phyloP scores from a whole-genome alignment of 73 alveolate genomes.

The Tetrahymena borealis region DNA sequence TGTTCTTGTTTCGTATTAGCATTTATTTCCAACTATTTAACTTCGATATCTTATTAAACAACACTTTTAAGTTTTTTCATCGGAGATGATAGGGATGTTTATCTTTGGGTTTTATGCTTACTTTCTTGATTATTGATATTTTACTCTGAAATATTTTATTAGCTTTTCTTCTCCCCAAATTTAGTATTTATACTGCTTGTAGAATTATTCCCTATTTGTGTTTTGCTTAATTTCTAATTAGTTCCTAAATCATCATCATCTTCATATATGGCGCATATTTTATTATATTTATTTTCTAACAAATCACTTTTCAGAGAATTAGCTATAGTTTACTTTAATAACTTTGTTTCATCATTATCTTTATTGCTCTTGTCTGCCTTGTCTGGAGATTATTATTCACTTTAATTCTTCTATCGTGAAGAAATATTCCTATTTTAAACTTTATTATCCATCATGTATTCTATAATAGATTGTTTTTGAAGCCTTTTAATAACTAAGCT shows the following conservation, averaged over 20 bases:
- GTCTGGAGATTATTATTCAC: too few species aligned
- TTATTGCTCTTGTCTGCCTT: neutral
- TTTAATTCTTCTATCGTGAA: too few species aligned
- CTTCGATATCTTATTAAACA: too few species aligned
- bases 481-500: too few species aligned
- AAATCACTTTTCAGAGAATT: neutral
- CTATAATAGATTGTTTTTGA: too few species aligned
- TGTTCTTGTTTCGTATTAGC: too few species aligned
- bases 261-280: neutral
- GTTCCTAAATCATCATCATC: neutral
- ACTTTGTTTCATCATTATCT: neutral
- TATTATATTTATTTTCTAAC: neutral
- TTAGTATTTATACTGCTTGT: neutral
- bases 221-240: neutral
- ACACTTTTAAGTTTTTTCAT: too few species aligned
- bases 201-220: neutral
- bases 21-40: too few species aligned
- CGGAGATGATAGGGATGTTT: too few species aligned
- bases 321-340: neutral
- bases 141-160: neutral
- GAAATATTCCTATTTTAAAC: too few species aligned
- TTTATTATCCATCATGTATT: too few species aligned
- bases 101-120: too few species aligned
- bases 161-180: neutral
- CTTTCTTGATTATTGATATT: neutral